Base-by-base conservation (phyloP, 768 basidiomycete species). In the Leccinum obscurum region DNA sequence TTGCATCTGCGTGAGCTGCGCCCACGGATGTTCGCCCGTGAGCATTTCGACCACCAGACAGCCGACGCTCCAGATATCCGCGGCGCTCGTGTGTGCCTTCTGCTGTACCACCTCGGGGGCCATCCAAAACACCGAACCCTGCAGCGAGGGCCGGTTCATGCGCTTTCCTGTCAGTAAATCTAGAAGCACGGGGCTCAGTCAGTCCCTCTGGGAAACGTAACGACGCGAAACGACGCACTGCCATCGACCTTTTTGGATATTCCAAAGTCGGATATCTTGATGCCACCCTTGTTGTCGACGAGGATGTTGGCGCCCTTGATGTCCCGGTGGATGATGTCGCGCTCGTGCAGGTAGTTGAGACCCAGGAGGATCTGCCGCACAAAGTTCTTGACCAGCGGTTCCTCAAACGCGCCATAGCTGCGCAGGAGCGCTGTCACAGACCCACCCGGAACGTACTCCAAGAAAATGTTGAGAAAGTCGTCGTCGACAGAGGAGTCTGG, bases 91-190 rank as follows among this genome's bases (percentile, higher is more conserved):
- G 70, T 97, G 93, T 0, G 87, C 85, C 26, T 88, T 94, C 77
- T 99, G 97, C 70, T 95, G 95, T 60, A 98, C 97, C 20, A 98
- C 94, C 75, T 98, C 96, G 0, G 96, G 96, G 0, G 96, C 96
- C 96, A 98, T 98, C 96, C 96, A 98, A 76, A 97, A 98, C 11
- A 98, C 95, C 1, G 95, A 97, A 2, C 97, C 97, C 74, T 98
- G 97, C 6, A 98, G 77, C 1, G 97, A 98, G 5, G 94, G 92
- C 7, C 97, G 83, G 71, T 98, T 89, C 49, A 87, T 83, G 24
- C 89, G 86, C 58, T 89, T 86, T 11, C 87, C 87, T 24, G 78
- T 77, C 34, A 80, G 69, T 32, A 83, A 72, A 64, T 76, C 78
- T 81, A 54, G 1, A 11, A 10, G n/a, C 41, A 44, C 20, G 35